Conservation (phyloP, 1,139 yeast species). For the Maudiozyma humilis region DNA sequence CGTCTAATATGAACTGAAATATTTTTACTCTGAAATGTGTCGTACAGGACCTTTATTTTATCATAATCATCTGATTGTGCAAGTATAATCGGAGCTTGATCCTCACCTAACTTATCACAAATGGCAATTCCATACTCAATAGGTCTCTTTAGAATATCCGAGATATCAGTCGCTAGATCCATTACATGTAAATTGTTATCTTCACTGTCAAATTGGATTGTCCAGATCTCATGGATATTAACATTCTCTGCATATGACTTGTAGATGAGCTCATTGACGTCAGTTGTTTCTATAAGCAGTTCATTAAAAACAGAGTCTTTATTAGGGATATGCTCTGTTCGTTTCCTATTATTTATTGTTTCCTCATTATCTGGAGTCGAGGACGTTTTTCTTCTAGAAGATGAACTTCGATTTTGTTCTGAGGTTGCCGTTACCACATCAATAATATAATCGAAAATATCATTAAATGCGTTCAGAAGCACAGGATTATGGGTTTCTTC, state of each 20-base stretch:
- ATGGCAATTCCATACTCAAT: conserved; percentile 23
- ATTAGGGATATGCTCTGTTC: neutral
- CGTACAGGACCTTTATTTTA: conserved; percentile 16
- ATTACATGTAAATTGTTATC: conserved; percentile 22
- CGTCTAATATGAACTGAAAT: conserved; percentile 20
- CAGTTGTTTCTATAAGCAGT: conserved; percentile 7
- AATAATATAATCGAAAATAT: conserved; percentile 61
- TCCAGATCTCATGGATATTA: conserved; percentile 16
- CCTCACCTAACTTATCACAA: conserved; percentile 15
- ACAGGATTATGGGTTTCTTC: conserved; percentile 3
- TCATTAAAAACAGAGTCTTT: neutral
- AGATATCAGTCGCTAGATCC: conserved; percentile 23
- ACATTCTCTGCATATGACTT: conserved; percentile 12
- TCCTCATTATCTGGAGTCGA: neutral
- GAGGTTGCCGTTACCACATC: conserved; percentile 46
- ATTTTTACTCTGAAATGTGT: conserved; percentile 18
- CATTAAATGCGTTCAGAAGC: conserved; percentile 39
- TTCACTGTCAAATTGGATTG: conserved; percentile 23
- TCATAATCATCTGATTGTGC: conserved; percentile 17
- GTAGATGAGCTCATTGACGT: conserved; percentile 1
- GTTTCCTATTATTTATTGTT: neutral
- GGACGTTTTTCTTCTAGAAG: neutral
- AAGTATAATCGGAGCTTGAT: conserved; percentile 18
- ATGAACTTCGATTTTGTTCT: conserved; percentile 11
- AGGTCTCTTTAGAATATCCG: conserved; percentile 22